Evolutionary conservation across 129 eudicot species (phyloP), one percentile per base, ranked within the genome.

Genomic region (Rutidosis leptorrhynchoides): DNA sequence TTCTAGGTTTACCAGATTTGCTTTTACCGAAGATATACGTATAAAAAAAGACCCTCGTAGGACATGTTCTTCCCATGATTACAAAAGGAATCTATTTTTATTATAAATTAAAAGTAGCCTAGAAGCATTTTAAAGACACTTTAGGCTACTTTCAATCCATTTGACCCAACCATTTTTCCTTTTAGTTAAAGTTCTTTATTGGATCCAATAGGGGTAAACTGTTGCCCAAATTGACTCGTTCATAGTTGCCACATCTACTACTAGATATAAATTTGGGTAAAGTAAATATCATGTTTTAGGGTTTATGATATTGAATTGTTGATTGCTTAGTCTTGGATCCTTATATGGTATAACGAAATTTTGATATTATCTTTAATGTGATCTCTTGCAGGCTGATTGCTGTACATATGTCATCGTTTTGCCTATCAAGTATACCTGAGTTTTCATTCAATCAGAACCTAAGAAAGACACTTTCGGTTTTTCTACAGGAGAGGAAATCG

Each of bases 321-420:
- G 1, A 29, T 10, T 30, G 14, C 46, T 30, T 53, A 54, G 58
- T 6, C 16, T 54, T 54, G 30, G 24, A 30, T 59, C 22, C 74
- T 53, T 25, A 21, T 43, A 42, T 60, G 28, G 26, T 60, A 20
- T 14, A 29, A 19, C 1, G 53, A 72, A 40, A 25, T 49, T 29
- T 22, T 51, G 40, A 72, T 63, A 23, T 4, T 4, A 30, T 45
- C n/a, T 45, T 57, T 35, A 6, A 54, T 17, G 14, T 70, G 54
- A 51, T 55, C 17, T 40, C 6, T 59, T 70, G 68, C 62, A 71
- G 76, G 76, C 58, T 46, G 68, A 71, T 71, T 71, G 61, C 37
- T 61, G 76, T 71, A 71, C 52, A 71, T 48, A 71, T 70, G 58
- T 70, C 27, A 58, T 46, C 15, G 29, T 28, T 29, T 67, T 67